Percentiles rank a stretch among this genome's conserved stretches.
Evolutionary conservation across 768 basidiomycete genomes (phyloP).

Genomic region (Kwoniella dejecticola): DNA sequence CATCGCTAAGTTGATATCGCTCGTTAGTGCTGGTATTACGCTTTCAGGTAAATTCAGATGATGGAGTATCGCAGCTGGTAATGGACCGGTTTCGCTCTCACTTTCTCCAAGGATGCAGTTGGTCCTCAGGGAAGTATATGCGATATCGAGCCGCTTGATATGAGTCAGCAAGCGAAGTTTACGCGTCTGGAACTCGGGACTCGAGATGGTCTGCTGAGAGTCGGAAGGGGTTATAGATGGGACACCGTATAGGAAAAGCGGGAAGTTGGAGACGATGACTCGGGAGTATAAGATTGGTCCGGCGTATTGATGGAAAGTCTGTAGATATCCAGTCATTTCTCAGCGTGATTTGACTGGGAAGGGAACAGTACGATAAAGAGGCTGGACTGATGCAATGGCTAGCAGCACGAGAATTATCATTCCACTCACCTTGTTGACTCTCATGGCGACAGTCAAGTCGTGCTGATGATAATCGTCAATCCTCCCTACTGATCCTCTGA

Average conservation of each 20-base stretch:
- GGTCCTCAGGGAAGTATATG: background rate
- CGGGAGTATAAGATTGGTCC: constrained; percentile 3
- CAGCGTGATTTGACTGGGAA: too few species aligned
- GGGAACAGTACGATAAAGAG: background rate
- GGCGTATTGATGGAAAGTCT: constrained; percentile 1
- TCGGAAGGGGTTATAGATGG: background rate
- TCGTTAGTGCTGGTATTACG: background rate
- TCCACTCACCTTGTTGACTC: constrained; percentile 6
- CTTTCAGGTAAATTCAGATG: background rate
- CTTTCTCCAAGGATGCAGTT: background rate
- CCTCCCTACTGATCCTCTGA: background rate
- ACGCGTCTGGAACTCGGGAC: background rate
- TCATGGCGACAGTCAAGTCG: constrained; percentile 11
- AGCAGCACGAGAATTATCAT: background rate
- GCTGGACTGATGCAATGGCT: too few species aligned
- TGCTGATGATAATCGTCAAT: constrained; percentile 8
- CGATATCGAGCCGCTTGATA: constrained; percentile 11
- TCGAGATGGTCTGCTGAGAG: background rate
- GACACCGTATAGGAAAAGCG: constrained; percentile 8
- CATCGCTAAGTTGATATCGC: constrained; percentile 4
- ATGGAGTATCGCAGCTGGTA: background rate
- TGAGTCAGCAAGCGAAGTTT: background rate
- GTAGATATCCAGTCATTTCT: too few species aligned
- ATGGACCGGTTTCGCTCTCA: too few species aligned
- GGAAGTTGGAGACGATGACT: constrained; percentile 7